Evolutionary conservation across 176 grass and related monocot genomes (phyloP), one percentile per base, ranked within the genome.

Genomic region (Aegilops speltoides): DNA sequence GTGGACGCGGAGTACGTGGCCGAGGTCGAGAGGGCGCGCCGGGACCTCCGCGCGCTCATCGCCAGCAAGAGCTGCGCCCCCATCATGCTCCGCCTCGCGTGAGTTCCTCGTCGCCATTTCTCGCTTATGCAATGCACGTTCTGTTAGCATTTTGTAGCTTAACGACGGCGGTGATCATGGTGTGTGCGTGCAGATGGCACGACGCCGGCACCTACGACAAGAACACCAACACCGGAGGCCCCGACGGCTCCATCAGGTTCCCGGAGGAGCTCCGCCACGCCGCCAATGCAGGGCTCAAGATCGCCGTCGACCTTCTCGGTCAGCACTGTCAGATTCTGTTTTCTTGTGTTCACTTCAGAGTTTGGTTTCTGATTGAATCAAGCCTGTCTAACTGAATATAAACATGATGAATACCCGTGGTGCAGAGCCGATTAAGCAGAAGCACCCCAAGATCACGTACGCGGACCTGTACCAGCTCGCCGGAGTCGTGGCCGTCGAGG

Each of bases 401-500:
- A 10, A 45, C 17, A 13, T 67, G 40, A 3, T 50, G 45, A 2
- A 23, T 75, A 56, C 3, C 52, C 54, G 7, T 66, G 31, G 5
- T 32, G 50, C 89, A 96, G 94, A 91, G 69, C 94, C 94, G 20
- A 67, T 96, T 5, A 96, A 93, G 32, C 77, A 73, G 24, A 96
- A 88, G 76, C 89, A 88, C 80, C 87, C 94, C 12, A 89, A 93
- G 80, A 84, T 96, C 50, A 86, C 94, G 22, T 91, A 91, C 52
- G 94, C 94, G 10, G 94, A 96, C 81, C 86, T 96, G 43, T 96
- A 96, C 52, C 82, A 96, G 89, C 94, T 96, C 37, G 89, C 94
- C 52, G 94, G 94, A 61, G 84, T 95, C 5, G 94, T 93, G 24
- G 91, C 94, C 20, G 89, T 95, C 4, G 94, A 95, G 64, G 81